Evolutionary conservation across 1,139 yeast species (phyloP).

Genomic region (Debaryomyces sp.): DNA sequence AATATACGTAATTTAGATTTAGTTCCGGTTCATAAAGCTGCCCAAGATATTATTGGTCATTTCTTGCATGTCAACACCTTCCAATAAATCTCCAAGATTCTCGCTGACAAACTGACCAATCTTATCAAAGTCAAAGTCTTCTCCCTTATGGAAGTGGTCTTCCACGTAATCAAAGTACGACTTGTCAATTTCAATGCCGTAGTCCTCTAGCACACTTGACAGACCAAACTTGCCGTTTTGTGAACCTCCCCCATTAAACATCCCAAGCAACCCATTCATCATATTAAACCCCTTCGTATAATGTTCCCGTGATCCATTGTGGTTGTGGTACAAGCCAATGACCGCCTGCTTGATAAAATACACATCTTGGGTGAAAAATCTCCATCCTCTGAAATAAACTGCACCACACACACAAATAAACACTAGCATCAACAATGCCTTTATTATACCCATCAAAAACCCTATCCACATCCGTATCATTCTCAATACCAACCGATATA

Average conservation of each 20-base stretch:
- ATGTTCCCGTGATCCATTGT: slow-evolving; percentile 4
- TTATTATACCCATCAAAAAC: slow-evolving; percentile 24
- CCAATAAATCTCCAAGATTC: slow-evolving; percentile 16
- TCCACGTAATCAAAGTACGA: slow-evolving; percentile 24
- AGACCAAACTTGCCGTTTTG: background rate
- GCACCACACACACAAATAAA: slow-evolving; percentile 15
- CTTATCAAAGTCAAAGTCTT: slow-evolving; percentile 17
- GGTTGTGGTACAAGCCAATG: slow-evolving; percentile 2
- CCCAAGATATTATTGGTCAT: slow-evolving; percentile 14
- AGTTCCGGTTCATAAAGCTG: background rate
- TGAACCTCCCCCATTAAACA: slow-evolving; percentile 4
- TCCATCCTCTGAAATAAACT: slow-evolving; percentile 24
- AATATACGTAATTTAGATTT: background rate
- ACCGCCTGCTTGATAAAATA: slow-evolving; percentile 16
- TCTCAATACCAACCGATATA: slow-evolving; percentile 23
- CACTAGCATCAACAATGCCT: slow-evolving; percentile 16
- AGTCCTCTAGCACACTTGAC: slow-evolving; percentile 8
- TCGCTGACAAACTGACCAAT: slow-evolving; percentile 20
- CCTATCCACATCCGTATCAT: slow-evolving; percentile 31
- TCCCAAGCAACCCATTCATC: background rate
- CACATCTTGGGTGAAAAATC: slow-evolving; percentile 23
- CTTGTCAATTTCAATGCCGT: slow-evolving; percentile 13
- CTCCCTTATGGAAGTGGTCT: slow-evolving; percentile 18
- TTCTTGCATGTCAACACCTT: slow-evolving; percentile 15
- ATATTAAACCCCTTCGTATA: slow-evolving; percentile 1